A percentile compares a stretch with the other conserved stretches of the same genome.
Evolutionary conservation across 139 green algal genomes (phyloP).

Genomic region (Chlamydomonas incerta): DNA sequence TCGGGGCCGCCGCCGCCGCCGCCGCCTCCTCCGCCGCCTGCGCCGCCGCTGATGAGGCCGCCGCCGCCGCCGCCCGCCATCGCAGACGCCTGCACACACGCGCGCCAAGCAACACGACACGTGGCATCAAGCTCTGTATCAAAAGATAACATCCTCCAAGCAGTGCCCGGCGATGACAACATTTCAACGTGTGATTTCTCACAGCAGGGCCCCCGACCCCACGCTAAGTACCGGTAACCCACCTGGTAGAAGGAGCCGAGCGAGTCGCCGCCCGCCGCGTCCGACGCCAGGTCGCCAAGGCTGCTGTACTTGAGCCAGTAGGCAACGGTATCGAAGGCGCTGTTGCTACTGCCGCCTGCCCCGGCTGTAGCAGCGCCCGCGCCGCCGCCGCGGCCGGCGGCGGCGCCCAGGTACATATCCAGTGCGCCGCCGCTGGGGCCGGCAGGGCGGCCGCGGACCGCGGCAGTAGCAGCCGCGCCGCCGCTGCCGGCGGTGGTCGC

Average conservation of each 20-base stretch:
- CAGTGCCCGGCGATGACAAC: too few relatives aligned
- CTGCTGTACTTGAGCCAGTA: background rate
- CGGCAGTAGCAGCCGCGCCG: too few relatives aligned
- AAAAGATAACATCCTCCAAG: too few relatives aligned
- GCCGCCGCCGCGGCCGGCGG: background rate
- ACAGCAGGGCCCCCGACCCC: background rate
- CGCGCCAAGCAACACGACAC: too few relatives aligned
- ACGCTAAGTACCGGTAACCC: background rate
- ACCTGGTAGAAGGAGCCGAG: slow-evolving; percentile 52
- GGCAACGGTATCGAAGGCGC: background rate
- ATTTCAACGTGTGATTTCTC: background rate
- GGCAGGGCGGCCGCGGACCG: too few relatives aligned
- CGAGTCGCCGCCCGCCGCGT: background rate
- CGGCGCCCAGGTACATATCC: background rate
- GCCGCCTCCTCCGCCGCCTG: background rate
- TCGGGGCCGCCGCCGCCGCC: slow-evolving; percentile 9
- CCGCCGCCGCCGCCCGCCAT: background rate
- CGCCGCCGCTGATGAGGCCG: background rate
- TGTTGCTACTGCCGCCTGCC: too few relatives aligned
- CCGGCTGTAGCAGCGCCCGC: background rate
- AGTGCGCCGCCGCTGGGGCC: background rate
- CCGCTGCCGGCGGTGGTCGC: background rate
- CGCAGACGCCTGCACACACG: background rate
- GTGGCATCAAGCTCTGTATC: too few relatives aligned
- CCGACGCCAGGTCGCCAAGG: background rate